Percentiles rank a stretch among this genome's conserved stretches.
phyloP scores from a whole-genome alignment of 176 grass and related monocot species.

The Triticum urartu region DNA sequence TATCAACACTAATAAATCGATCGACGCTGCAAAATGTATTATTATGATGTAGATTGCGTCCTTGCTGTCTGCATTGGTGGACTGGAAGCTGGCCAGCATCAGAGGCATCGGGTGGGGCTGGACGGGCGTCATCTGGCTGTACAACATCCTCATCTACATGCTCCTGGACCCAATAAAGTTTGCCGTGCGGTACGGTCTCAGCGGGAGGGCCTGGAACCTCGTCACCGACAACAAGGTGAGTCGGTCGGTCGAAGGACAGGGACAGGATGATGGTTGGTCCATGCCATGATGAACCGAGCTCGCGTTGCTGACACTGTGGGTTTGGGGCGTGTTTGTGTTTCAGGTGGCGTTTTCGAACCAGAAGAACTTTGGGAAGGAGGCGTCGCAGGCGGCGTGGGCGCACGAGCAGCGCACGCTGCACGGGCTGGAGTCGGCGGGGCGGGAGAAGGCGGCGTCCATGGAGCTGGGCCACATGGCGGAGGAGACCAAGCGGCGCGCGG shows the following conservation, averaged over 20 bases:
- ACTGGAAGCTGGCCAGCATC: slow-evolving; percentile 44
- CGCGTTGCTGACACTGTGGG: not conserved
- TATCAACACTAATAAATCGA: not conserved
- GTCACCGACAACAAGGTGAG: slow-evolving; percentile 44
- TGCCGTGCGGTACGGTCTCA: slow-evolving; percentile 43
- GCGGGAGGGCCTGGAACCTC: slow-evolving; percentile 62
- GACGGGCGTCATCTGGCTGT: slow-evolving; percentile 61
- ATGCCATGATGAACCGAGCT: not conserved
- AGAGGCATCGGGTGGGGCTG: slow-evolving; percentile 67
- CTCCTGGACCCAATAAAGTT: slow-evolving; percentile 66
- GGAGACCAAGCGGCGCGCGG: slow-evolving; percentile 48
- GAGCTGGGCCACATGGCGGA: slow-evolving; percentile 51
- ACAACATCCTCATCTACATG: slow-evolving; percentile 54
- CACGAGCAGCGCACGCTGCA: slow-evolving; percentile 50
- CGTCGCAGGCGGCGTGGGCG: slow-evolving; percentile 48
- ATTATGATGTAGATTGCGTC: slow-evolving; percentile 41
- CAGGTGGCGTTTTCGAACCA: slow-evolving; percentile 52
- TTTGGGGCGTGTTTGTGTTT: not conserved
- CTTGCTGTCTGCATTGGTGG: slow-evolving; percentile 28
- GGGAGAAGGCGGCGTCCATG: slow-evolving; percentile 28
- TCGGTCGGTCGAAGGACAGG: not conserved
- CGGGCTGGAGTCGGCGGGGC: slow-evolving; percentile 32
- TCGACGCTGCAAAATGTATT: not conserved
- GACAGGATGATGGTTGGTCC: not conserved
- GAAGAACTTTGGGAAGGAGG: slow-evolving; percentile 48